These are phyloP conservation scores for Cnidoscolus chayamansa DNA, from an alignment of 441 rosid genomes.

Conservation along the genomic window DNA sequence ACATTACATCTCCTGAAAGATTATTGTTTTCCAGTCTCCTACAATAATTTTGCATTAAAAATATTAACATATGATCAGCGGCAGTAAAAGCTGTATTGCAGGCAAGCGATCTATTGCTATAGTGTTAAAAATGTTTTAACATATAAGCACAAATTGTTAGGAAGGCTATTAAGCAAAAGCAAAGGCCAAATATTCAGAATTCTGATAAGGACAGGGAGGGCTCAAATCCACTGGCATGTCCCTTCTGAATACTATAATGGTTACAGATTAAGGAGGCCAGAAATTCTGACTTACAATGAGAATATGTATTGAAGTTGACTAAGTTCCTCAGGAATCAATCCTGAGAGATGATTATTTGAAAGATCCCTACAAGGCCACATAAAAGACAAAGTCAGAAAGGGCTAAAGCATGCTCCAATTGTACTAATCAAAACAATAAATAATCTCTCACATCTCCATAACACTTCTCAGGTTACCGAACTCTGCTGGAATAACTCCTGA, in stretches of 20 bases:
- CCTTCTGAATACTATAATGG: neutral
- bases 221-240: neutral
- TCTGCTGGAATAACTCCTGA: conserved; percentile 77
- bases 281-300: conserved; percentile 52
- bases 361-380: conserved; percentile 60
- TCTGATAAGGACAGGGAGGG: neutral
- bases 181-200: neutral
- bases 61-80: neutral
- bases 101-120: neutral
- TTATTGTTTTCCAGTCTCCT: conserved; percentile 78
- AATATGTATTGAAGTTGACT: conserved; percentile 70
- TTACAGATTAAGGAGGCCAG: neutral
- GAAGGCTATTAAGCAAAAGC: neutral
- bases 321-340: conserved; percentile 78
- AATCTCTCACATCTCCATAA: conserved; percentile 76
- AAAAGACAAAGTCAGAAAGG: conserved; percentile 20
- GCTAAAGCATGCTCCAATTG: neutral
- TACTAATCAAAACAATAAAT: neutral
- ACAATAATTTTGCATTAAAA: conserved; percentile 24
- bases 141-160: neutral
- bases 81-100: neutral
- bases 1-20: conserved; percentile 64
- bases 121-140: neutral
- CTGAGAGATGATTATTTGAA: conserved; percentile 77
- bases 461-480: conserved; percentile 81